These are phyloP conservation scores for Pouteria campechiana DNA, from an alignment of 179 eudicot species.

Conservation along the genomic window DNA sequence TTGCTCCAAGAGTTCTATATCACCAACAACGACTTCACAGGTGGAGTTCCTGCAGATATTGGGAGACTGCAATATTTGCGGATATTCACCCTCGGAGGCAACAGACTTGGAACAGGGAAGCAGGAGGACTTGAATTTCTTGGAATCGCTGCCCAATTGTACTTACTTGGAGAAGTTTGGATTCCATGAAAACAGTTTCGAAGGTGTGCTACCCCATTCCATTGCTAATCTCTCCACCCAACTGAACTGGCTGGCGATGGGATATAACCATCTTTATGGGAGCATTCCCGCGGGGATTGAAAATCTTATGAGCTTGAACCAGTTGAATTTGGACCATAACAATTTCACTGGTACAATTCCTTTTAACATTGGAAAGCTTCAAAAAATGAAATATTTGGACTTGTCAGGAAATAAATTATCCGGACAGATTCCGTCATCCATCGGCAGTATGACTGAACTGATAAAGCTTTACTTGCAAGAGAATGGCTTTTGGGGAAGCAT, in stretches of 20 bases:
- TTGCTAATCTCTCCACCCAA: conserved; percentile 17
- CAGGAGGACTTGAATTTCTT: conserved; percentile 19
- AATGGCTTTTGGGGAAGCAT: conserved; percentile 13
- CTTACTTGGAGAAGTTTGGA: conserved; percentile 3
- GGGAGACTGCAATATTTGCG: conserved; percentile 3
- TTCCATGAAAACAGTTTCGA: conserved; percentile 3
- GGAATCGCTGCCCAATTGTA: conserved; percentile 16
- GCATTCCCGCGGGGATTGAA: conserved; percentile 11
- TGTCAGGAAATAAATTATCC: not conserved
- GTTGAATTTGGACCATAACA: not conserved
- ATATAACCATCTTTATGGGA: conserved; percentile 5
- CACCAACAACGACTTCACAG: conserved; percentile 8
- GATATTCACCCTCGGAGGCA: not conserved
- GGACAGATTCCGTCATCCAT: conserved; percentile 10
- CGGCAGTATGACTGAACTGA: conserved; percentile 11
- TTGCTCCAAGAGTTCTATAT: not conserved
- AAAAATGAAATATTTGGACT: not conserved
- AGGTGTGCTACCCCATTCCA: conserved; percentile 9
- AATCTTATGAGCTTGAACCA: not conserved
- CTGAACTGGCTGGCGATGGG: not conserved
- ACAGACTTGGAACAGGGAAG: conserved; percentile 10
- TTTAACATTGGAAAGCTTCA: conserved; percentile 2
- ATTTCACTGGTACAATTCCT: conserved; percentile 10
- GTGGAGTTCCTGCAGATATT: conserved; percentile 15
- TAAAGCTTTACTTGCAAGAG: not conserved